phyloP scores from a whole-genome alignment of 2,329 filamentous ascomycete species.

The Exophiala spinifera region DNA sequence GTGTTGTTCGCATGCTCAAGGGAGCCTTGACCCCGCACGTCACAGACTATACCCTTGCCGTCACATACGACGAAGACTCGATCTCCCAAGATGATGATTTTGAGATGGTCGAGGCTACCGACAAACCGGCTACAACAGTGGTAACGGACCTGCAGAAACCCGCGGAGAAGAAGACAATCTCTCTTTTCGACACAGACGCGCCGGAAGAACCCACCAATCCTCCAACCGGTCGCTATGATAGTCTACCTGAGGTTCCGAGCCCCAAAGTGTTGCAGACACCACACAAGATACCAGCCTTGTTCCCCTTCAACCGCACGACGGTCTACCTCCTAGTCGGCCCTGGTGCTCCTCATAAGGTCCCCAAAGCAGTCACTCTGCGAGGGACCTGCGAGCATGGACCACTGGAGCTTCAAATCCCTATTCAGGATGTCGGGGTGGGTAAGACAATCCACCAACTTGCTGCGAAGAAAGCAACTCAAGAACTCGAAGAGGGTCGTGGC shows the following conservation, averaged over 20 bases:
- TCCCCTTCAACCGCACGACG: slow-evolving; percentile 62
- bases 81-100: slow-evolving; percentile 52
- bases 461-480: slow-evolving; percentile 63
- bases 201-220: slow-evolving; percentile 42
- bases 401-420: slow-evolving; percentile 62
- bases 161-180: slow-evolving; percentile 42
- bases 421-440: slow-evolving; percentile 49
- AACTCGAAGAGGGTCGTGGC: slow-evolving; percentile 68
- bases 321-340: slow-evolving; percentile 65
- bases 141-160: slow-evolving; percentile 12
- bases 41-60: slow-evolving; percentile 60
- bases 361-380: slow-evolving; percentile 57
- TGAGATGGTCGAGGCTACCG: slow-evolving; percentile 57
- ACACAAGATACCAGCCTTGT: slow-evolving; percentile 60
- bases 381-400: slow-evolving; percentile 58
- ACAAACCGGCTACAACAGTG: not conserved
- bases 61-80: slow-evolving; percentile 52
- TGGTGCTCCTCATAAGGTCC: slow-evolving; percentile 44
- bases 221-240: slow-evolving; percentile 39
- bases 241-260: slow-evolving; percentile 51
- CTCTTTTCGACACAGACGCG: slow-evolving; percentile 56
- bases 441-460: slow-evolving; percentile 68
- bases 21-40: slow-evolving; percentile 66
- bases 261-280: slow-evolving; percentile 66
- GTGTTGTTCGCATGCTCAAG: slow-evolving; percentile 71